phyloP scores from a whole-genome alignment of 1,284 basidiomycete genomes.

The Lentinula novae-zelandiae region DNA sequence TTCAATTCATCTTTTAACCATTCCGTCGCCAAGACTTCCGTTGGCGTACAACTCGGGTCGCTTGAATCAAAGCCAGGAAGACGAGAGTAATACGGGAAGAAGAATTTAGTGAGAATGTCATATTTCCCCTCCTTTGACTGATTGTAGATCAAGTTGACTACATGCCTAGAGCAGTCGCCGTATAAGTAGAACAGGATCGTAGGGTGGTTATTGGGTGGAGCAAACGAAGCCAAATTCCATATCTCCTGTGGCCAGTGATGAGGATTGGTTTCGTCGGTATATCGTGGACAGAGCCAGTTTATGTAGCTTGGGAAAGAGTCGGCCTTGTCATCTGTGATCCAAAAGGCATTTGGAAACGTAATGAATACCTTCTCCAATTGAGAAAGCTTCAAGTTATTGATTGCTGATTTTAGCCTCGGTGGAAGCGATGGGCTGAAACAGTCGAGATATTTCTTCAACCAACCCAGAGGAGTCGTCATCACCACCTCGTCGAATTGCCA shows the following conservation, averaged over 20 bases:
- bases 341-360: constrained; percentile 1
- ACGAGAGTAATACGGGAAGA: constrained; percentile 3
- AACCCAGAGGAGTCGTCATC: background rate
- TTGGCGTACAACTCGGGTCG: background rate
- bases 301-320: constrained; percentile 3
- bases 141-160: background rate
- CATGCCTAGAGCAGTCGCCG: constrained; percentile 1
- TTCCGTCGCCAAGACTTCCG: background rate
- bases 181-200: constrained; percentile 4
- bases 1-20: constrained; percentile 6
- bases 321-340: background rate
- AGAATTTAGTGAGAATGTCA: background rate
- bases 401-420: background rate
- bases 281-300: constrained; percentile 1
- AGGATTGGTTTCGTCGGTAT: constrained; percentile 4
- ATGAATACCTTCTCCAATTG: constrained; percentile 7
- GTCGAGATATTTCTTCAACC: background rate
- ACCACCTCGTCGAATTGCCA: constrained; percentile 2
- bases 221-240: constrained; percentile 1
- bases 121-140: background rate
- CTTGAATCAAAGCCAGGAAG: background rate
- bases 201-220: constrained; percentile 4
- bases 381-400: constrained; percentile 4
- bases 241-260: constrained; percentile 6
- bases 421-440: background rate